phyloP scores from a whole-genome alignment of 2,329 filamentous ascomycete species.

The Penicillium expansum region DNA sequence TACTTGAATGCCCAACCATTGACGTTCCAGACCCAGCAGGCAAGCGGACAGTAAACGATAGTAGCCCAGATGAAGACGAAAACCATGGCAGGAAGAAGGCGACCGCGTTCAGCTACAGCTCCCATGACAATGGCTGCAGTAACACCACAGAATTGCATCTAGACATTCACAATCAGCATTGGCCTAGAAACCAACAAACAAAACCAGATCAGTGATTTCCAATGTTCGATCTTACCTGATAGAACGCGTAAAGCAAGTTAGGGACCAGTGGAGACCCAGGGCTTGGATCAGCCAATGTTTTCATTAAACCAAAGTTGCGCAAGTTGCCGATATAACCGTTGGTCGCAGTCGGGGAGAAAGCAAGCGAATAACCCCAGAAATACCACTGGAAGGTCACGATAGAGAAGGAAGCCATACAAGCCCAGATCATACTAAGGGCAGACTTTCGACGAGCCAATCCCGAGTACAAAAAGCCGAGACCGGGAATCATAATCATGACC shows the following conservation, averaged over 20 bases:
- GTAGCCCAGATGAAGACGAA: constrained; percentile 97
- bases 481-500: constrained; percentile 94
- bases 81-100: constrained; percentile 88
- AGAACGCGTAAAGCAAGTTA: constrained; percentile 89
- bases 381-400: constrained; percentile 98
- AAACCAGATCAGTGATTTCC: not conserved
- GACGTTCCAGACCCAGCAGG: constrained; percentile 94
- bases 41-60: constrained; percentile 92
- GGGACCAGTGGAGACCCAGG: constrained; percentile 85
- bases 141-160: constrained; percentile 97
- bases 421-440: constrained; percentile 94
- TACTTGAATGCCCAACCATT: constrained; percentile 91
- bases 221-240: constrained; percentile 61
- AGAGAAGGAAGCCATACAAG: constrained; percentile 88
- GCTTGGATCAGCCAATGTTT: constrained; percentile 78
- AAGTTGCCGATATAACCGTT: constrained; percentile 93
- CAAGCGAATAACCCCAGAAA: constrained; percentile 97
- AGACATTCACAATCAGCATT: not conserved
- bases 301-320: constrained; percentile 81
- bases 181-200: not conserved
- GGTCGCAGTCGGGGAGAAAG: constrained; percentile 76
- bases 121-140: constrained; percentile 90
- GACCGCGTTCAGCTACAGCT: constrained; percentile 88
- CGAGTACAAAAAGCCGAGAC: constrained; percentile 95
- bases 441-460: constrained; percentile 97